Conservation (phyloP, 2,329 filamentous ascomycete genomes). For the Kalmusia sp. region DNA sequence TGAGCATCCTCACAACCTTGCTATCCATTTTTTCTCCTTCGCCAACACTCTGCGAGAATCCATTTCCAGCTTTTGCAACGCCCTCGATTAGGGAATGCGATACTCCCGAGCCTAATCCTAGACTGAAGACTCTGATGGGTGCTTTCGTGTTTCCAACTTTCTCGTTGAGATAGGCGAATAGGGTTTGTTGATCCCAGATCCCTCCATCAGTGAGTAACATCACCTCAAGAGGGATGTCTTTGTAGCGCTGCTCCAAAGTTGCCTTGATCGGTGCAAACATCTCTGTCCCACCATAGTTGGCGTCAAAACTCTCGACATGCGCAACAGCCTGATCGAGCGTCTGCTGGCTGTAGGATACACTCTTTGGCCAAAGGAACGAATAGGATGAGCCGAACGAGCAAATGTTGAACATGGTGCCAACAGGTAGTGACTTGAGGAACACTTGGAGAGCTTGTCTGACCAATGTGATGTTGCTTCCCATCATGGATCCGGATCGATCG, state of each 20-base stretch:
- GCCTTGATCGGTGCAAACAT: constrained; percentile 57
- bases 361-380: constrained; percentile 57
- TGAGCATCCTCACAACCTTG: constrained; percentile 77
- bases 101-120: constrained; percentile 63
- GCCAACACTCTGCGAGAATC: constrained; percentile 67
- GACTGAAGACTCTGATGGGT: constrained; percentile 62
- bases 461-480: constrained; percentile 57
- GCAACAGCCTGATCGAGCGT: constrained; percentile 53
- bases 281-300: constrained; percentile 62
- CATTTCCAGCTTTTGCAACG: constrained; percentile 64
- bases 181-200: constrained; percentile 56
- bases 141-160: constrained; percentile 49
- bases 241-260: constrained; percentile 55
- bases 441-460: constrained; percentile 64
- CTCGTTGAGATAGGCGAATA: constrained; percentile 59
- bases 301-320: constrained; percentile 52
- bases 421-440: constrained; percentile 70
- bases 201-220: constrained; percentile 65
- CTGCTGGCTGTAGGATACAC: constrained; percentile 54
- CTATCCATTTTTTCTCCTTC: constrained; percentile 70
- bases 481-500: constrained; percentile 75
- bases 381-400: constrained; percentile 67
- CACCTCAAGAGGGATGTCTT: constrained; percentile 58
- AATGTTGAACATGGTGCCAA: constrained; percentile 73
- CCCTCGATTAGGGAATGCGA: constrained; percentile 66